Conservation (phyloP, 202 grass and related monocot genomes). For the Setaria italica region DNA sequence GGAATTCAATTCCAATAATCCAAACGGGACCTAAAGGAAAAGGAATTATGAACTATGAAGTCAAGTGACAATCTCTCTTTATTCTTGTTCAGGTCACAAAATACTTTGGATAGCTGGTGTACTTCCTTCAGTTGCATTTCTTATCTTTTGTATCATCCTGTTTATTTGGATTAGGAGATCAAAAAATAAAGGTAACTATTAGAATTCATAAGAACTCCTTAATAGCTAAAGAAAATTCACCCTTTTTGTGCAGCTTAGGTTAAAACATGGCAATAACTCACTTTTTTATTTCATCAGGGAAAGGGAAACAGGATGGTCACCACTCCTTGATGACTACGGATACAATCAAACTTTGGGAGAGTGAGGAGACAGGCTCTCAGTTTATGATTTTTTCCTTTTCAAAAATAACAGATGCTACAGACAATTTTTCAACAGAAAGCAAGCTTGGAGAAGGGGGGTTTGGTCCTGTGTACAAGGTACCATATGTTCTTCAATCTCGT, state of each 20-base stretch:
- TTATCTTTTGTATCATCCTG: constrained; percentile 30
- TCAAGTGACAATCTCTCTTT: constrained; percentile 29
- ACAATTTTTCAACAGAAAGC: constrained; percentile 42
- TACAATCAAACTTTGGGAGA: constrained; percentile 46
- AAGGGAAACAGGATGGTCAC: constrained; percentile 23
- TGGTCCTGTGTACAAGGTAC: constrained; percentile 62
- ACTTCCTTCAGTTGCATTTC: constrained; percentile 27
- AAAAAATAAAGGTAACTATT: constrained; percentile 41
- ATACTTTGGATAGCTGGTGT: constrained; percentile 38
- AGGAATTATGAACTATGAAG: not conserved
- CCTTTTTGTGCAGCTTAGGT: not conserved
- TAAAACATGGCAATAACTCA: not conserved
- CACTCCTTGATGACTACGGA: not conserved
- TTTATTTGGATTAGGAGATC: constrained; percentile 41
- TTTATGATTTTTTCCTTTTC: constrained; percentile 43
- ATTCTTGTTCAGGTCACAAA: constrained; percentile 36
- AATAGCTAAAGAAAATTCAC: not conserved
- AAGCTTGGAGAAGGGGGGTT: constrained; percentile 64
- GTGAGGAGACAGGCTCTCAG: constrained; percentile 34
- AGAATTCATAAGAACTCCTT: not conserved
- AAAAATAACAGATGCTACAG: constrained; percentile 44
- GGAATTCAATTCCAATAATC: too few relatives aligned
- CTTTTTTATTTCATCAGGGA: constrained; percentile 31
- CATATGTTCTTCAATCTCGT: not conserved
- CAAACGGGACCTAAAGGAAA: too few relatives aligned